Percentiles rank a stretch among this genome's conserved stretches.
These are phyloP conservation scores for Yamadazyma diospyri DNA, from an alignment of 1,139 yeast species.

Conservation along the genomic window DNA sequence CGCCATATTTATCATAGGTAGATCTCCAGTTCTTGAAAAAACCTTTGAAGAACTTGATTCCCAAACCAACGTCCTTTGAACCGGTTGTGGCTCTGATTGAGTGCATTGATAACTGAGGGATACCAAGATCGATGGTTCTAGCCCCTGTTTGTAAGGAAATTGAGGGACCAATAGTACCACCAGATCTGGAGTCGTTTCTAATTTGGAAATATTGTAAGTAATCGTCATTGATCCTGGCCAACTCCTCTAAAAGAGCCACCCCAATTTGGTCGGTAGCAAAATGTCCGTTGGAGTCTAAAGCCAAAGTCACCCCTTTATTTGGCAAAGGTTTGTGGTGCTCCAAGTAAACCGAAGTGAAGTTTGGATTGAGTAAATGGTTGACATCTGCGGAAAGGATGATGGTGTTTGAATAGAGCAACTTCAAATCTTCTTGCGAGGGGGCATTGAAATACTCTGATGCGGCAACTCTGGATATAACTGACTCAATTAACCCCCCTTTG, in stretches of 20 bases:
- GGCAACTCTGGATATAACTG: slow-evolving; percentile 32
- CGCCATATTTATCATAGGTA: slow-evolving; percentile 20
- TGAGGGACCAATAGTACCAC: slow-evolving; percentile 46
- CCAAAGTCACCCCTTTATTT: slow-evolving; percentile 38
- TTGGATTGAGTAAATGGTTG: slow-evolving; percentile 47
- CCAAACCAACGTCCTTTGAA: slow-evolving; percentile 41
- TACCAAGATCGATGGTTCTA: slow-evolving; percentile 43
- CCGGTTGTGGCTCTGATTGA: slow-evolving; percentile 43
- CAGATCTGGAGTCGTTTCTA: slow-evolving; percentile 42
- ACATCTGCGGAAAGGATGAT: slow-evolving; percentile 44
- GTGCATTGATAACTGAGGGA: slow-evolving; percentile 47
- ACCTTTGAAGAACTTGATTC: slow-evolving; percentile 35
- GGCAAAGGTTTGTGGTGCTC: slow-evolving; percentile 40
- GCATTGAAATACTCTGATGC: slow-evolving; percentile 19
- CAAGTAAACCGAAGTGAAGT: slow-evolving; percentile 34
- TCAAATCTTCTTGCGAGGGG: slow-evolving; percentile 20
- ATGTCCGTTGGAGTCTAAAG: slow-evolving; percentile 41
- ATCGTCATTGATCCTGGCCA: slow-evolving; percentile 27
- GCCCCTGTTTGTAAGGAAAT: slow-evolving; percentile 40
- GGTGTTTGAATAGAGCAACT: slow-evolving; percentile 31
- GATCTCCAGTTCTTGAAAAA: slow-evolving; percentile 37
- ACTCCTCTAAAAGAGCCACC: slow-evolving; percentile 26
- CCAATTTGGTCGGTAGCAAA: slow-evolving; percentile 45
- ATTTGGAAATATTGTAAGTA: slow-evolving; percentile 41
- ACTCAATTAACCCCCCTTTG: slow-evolving; percentile 35